Percentiles rank a stretch among this genome's conserved stretches.
Evolutionary conservation across 2,329 filamentous ascomycete species (phyloP).

Genomic region (Pseudogymnoascus sp.): DNA sequence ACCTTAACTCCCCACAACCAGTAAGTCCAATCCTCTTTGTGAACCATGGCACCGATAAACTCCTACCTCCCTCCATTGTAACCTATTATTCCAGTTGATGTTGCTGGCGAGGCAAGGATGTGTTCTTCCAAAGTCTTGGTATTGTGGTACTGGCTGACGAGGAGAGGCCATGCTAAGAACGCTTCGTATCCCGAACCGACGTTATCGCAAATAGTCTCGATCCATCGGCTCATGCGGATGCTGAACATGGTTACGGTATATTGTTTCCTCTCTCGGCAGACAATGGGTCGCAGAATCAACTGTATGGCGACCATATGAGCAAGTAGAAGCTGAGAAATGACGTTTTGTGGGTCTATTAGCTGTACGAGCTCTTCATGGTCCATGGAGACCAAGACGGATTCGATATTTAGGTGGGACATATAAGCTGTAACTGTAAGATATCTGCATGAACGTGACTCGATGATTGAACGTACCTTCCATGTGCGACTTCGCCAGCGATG

Average conservation of each 20-base stretch:
- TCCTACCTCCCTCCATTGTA: not conserved
- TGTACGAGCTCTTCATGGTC: not conserved
- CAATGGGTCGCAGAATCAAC: not conserved
- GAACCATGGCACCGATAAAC: not conserved
- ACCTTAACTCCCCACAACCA: not conserved
- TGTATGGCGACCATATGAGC: not conserved
- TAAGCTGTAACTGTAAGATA: not conserved
- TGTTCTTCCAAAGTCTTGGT: not conserved
- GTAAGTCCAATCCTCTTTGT: not conserved
- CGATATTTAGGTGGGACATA: constrained; percentile 3
- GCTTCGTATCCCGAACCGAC: not conserved
- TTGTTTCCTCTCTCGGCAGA: constrained; percentile 13
- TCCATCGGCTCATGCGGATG: constrained; percentile 16
- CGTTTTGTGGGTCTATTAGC: constrained; percentile 10
- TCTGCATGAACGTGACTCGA: not conserved
- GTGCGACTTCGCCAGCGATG: not conserved
- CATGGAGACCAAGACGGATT: constrained; percentile 2
- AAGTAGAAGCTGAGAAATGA: constrained; percentile 8
- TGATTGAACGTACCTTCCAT: not conserved
- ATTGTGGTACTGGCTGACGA: constrained; percentile 1
- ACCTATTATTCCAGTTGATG: not conserved
- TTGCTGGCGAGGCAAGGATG: not conserved
- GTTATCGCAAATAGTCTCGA: constrained; percentile 11
- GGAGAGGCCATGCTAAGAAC: not conserved
- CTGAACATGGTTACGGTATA: constrained; percentile 15